Conservation (phyloP, 345 rosid genomes). For the Litchi chinensis region DNA sequence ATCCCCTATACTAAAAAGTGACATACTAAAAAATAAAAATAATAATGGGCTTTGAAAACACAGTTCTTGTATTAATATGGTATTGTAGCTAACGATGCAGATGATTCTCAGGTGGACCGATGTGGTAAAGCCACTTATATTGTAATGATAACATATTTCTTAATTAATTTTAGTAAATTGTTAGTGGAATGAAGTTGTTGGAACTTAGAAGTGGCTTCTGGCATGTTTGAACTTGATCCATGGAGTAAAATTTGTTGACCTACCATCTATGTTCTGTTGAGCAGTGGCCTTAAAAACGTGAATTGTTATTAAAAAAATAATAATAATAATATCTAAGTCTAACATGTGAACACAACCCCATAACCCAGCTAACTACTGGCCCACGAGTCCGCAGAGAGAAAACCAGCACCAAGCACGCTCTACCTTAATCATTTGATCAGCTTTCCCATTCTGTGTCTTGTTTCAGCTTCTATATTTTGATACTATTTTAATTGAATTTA, state of each 20-base stretch:
- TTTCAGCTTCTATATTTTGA: constrained; percentile 1
- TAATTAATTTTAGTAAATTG: neutral
- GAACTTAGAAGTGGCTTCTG: constrained; percentile 1
- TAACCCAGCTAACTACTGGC: neutral
- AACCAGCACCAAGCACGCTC: neutral
- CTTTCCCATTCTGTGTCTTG: neutral
- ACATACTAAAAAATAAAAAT: too few relatives aligned
- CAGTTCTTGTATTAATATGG: neutral
- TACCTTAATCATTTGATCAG: constrained; percentile 18
- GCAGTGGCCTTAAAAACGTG: neutral
- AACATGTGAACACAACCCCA: constrained; percentile 16
- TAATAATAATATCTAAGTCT: neutral
- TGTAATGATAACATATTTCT: neutral
- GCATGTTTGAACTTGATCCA: neutral
- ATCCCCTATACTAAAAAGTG: too few relatives aligned
- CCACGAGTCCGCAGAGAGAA: constrained; percentile 13
- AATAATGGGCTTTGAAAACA: too few relatives aligned
- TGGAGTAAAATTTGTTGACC: neutral
- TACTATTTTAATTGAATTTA: neutral
- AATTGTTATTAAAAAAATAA: neutral
- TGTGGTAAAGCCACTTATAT: neutral
- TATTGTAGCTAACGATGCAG: neutral
- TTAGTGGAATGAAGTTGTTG: constrained; percentile 19
- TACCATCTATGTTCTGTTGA: neutral
- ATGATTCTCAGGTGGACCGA: neutral